A percentile compares a stretch with the other conserved stretches of the same genome.
Conservation (phyloP, 2,329 filamentous ascomycete genomes). For the Bertia moriformis region DNA sequence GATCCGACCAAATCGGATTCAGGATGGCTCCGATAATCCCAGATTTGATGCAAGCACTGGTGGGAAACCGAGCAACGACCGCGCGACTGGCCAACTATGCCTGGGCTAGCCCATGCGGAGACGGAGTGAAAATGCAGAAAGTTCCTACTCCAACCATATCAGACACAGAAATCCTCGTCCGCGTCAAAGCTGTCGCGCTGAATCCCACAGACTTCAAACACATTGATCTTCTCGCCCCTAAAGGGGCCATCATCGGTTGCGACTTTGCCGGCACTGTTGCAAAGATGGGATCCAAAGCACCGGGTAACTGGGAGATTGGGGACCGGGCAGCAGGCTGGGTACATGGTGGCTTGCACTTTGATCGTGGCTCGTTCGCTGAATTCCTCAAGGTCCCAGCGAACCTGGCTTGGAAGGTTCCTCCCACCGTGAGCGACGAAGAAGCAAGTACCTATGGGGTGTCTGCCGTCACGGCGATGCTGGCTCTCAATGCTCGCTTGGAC, state of each 20-base stretch:
- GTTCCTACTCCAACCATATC: background rate
- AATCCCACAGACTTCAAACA: conserved; percentile 16
- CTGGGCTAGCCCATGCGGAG: background rate
- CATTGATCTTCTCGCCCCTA: conserved; percentile 6
- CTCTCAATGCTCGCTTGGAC: background rate
- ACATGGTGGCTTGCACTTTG: conserved; percentile 5
- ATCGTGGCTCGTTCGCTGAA: conserved; percentile 9
- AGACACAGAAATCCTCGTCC: conserved; percentile 6
- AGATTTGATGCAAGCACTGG: background rate
- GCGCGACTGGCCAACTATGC: background rate
- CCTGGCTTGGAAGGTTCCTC: conserved; percentile 5
- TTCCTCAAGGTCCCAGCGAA: conserved; percentile 5
- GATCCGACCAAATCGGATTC: too few relatives aligned
- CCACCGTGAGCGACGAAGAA: conserved; percentile 5
- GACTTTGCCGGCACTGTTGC: conserved; percentile 15
- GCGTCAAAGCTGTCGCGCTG: conserved; percentile 9
- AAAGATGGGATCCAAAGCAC: conserved; percentile 7
- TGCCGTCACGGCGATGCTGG: background rate
- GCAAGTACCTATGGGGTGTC: conserved; percentile 5
- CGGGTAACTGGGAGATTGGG: conserved; percentile 7
- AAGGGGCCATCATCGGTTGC: conserved; percentile 10
- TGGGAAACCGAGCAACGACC: background rate
- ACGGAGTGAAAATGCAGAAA: background rate
- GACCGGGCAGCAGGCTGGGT: conserved; percentile 12
- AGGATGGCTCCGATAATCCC: too few relatives aligned